Evolutionary conservation across 164 flowering plant genomes (phyloP), one percentile per base, ranked within the genome.

Genomic region (Vitis amurensis): DNA sequence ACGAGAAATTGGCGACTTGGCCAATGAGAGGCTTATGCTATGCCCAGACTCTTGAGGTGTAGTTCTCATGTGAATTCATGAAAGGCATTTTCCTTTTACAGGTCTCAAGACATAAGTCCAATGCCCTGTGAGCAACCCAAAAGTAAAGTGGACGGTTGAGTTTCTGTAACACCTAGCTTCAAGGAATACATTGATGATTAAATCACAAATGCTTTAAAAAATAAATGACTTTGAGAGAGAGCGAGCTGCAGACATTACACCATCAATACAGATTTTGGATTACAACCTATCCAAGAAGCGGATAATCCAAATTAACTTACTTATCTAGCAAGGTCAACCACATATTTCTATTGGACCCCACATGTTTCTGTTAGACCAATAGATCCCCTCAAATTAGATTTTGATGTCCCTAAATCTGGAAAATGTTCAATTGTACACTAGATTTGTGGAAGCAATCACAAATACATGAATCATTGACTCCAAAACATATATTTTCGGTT

Each of bases 301-400:
- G 2, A 53, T 53, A 53, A 13, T 53, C 15, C n/a, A 53, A n/a
- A 13, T 53, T n/a, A 53, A 13, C n/a, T 12, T 13, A 53, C 56
- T 53, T 13, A 14, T n/a, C n/a, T 5, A 13, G 15, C 14, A 53
- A 53, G 56, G 9, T n/a, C 11, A n/a, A 53, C n/a, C n/a, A 4
- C 56, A 53, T 53, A 4, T 53, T 12, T 53, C 17, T 37, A 6
- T 37, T 11, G n/a, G n/a, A 53, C n/a, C 16, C n/a, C n/a, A 4
- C 56, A 53, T 53, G 14, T 53, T 3, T 53, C 56, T 37, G 44
- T 37, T 11, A 6, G n/a, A 53, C n/a, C 16, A 53, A 53, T 1
- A 53, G 56, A 53, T 53, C n/a, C 56, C 56, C 56, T 53, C n/a
- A 53, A 53, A n/a, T 53, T 53, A 53, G n/a, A 53, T 37, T 53